Evolutionary conservation across 495 filamentous ascomycete genomes (phyloP).

Genomic region (Lasiosphaeria ovina): DNA sequence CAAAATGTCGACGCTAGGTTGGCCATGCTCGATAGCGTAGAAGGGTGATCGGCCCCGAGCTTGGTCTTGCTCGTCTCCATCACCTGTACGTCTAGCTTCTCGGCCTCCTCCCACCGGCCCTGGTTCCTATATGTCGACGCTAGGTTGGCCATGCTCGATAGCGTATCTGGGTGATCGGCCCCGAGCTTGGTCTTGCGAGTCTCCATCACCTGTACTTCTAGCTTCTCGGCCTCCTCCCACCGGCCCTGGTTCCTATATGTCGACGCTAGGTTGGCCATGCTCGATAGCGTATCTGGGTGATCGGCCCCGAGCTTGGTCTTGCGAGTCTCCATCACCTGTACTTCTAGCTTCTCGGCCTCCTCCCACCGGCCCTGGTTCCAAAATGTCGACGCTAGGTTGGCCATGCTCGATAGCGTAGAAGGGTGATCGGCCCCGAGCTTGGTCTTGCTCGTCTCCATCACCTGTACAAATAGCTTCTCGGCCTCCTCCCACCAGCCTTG

Average conservation of each 20-base stretch:
- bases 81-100: neutral
- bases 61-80: slow-evolving; percentile 21
- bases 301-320: slow-evolving; percentile 13
- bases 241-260: no score
- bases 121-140: no score
- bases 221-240: no score
- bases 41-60: neutral
- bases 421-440: neutral
- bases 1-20: neutral
- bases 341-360: neutral
- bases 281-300: neutral
- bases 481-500: neutral
- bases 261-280: no score
- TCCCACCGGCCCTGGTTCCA: slow-evolving; percentile 1
- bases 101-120: no score
- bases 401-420: neutral
- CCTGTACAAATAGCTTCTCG: no score
- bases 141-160: no score
- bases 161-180: no score
- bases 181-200: no score
- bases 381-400: neutral
- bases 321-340: neutral
- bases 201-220: no score
- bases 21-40: neutral
- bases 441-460: slow-evolving; percentile 20